These are phyloP conservation scores for Misopates orontium DNA, from an alignment of 257 asterid species.

Conservation along the genomic window DNA sequence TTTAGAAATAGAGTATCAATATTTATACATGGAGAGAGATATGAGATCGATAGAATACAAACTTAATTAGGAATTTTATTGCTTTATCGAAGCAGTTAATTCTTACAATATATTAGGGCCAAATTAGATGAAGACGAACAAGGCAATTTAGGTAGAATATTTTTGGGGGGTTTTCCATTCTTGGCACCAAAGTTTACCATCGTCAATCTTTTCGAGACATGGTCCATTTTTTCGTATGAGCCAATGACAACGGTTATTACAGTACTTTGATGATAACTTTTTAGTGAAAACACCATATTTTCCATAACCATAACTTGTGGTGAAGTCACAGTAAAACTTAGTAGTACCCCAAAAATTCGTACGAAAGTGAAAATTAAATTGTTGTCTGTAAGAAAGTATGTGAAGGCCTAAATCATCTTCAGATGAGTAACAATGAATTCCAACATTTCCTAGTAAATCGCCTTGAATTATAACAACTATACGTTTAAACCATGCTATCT, in stretches of 20 bases:
- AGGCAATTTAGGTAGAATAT: no score
- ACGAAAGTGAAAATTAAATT: not conserved
- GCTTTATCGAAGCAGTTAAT: no score
- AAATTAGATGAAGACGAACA: no score
- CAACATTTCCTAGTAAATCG: not conserved
- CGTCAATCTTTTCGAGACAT: not conserved
- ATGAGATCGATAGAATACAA: no score
- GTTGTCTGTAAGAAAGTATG: not conserved
- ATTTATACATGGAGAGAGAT: no score
- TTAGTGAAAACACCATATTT: not conserved
- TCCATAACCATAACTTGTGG: slow-evolving; percentile 8
- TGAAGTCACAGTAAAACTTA: slow-evolving; percentile 1
- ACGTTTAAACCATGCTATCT: no score
- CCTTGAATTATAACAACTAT: not conserved
- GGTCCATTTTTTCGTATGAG: not conserved
- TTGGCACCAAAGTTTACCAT: not conserved
- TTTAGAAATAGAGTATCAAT: no score
- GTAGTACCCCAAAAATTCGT: not conserved
- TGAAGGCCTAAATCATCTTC: not conserved
- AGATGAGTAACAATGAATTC: not conserved
- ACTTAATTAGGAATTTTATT: no score
- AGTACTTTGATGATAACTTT: not conserved
- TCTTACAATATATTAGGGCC: no score
- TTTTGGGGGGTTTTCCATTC: no score
- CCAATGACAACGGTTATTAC: not conserved